A percentile compares a stretch with the other conserved stretches of the same genome.
Evolutionary conservation across 805 yeast genomes (phyloP).

Genomic region (Ogataea minuta): DNA sequence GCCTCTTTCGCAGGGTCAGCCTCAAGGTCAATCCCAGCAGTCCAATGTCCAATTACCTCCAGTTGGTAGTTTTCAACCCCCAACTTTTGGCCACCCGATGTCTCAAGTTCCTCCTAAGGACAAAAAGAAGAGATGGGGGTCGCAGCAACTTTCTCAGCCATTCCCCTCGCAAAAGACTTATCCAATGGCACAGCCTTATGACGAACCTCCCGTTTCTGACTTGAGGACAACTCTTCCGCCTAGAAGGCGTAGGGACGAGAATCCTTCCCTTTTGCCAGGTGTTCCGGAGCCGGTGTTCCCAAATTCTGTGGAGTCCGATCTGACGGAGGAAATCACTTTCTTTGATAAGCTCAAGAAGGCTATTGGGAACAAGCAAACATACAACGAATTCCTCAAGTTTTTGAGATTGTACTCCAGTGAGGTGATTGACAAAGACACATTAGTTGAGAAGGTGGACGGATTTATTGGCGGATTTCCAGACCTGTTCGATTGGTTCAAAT

Average conservation of each 20-base stretch:
- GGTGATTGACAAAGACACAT: slow-evolving; percentile 75
- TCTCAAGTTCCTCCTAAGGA: slow-evolving; percentile 25
- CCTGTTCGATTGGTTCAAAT: slow-evolving; percentile 85
- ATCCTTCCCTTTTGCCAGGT: slow-evolving; percentile 77
- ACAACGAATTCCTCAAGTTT: slow-evolving; percentile 88
- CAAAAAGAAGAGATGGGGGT: slow-evolving; percentile 30
- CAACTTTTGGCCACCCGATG: slow-evolving; percentile 35
- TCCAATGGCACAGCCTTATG: slow-evolving; percentile 29
- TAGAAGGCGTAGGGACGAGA: slow-evolving; percentile 34
- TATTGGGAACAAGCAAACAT: slow-evolving; percentile 83
- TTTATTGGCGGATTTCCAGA: slow-evolving; percentile 82
- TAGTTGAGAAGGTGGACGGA: slow-evolving; percentile 80
- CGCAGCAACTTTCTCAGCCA: slow-evolving; percentile 19
- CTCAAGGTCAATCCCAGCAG: slow-evolving; percentile 23
- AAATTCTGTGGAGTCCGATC: slow-evolving; percentile 53
- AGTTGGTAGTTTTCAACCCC: slow-evolving; percentile 83
- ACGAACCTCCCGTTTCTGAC: slow-evolving; percentile 50
- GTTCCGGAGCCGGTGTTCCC: slow-evolving; percentile 78
- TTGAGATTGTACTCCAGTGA: slow-evolving; percentile 87
- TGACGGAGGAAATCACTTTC: slow-evolving; percentile 83
- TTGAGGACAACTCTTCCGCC: slow-evolving; percentile 36
- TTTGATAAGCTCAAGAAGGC: slow-evolving; percentile 90
- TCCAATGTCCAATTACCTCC: slow-evolving; percentile 70
- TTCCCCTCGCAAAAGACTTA: slow-evolving; percentile 13
- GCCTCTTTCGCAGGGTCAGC: slow-evolving; percentile 14